Percentiles rank a stretch among this genome's conserved stretches.
phyloP scores from a whole-genome alignment of 371 early-diverging fungal genomes.

The Rhizopus stolonifer region DNA sequence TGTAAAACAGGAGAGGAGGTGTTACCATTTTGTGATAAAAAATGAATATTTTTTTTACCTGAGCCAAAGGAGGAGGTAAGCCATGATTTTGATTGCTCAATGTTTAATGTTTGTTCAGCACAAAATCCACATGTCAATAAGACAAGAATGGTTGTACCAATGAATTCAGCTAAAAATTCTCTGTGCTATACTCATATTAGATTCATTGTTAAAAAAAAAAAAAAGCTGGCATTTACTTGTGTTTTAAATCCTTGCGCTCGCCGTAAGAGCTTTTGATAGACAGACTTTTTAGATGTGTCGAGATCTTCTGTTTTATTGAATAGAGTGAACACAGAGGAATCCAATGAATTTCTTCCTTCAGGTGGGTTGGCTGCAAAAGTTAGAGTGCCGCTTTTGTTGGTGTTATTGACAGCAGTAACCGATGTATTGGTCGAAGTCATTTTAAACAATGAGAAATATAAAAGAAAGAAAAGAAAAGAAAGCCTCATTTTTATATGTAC shows the following conservation, averaged over 20 bases:
- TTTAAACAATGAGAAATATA: too few species aligned
- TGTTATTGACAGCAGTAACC: too few species aligned
- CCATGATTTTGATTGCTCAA: slow-evolving; percentile 34
- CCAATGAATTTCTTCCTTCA: not conserved
- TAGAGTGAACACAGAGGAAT: not conserved
- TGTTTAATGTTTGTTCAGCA: slow-evolving; percentile 47
- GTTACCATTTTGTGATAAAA: not conserved
- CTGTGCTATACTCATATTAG: slow-evolving; percentile 34
- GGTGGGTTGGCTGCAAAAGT: too few species aligned
- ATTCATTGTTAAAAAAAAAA: not conserved
- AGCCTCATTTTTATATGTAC: too few species aligned
- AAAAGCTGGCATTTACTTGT: not conserved
- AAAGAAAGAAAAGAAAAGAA: too few species aligned
- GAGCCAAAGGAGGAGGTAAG: slow-evolving; percentile 36
- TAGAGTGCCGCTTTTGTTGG: too few species aligned
- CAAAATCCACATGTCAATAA: slow-evolving; percentile 69
- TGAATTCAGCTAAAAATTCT: slow-evolving; percentile 79
- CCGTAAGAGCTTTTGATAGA: not conserved
- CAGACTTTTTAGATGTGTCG: not conserved
- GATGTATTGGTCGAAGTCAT: too few species aligned
- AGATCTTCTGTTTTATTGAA: not conserved
- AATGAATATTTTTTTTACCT: slow-evolving; percentile 23
- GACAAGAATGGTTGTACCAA: slow-evolving; percentile 75
- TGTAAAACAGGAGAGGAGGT: slow-evolving; percentile 1
- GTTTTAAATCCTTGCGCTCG: not conserved